Evolutionary conservation across 148 eudicot species (phyloP), one percentile per base, ranked within the genome.

Genomic region (Bassia scoparia): DNA sequence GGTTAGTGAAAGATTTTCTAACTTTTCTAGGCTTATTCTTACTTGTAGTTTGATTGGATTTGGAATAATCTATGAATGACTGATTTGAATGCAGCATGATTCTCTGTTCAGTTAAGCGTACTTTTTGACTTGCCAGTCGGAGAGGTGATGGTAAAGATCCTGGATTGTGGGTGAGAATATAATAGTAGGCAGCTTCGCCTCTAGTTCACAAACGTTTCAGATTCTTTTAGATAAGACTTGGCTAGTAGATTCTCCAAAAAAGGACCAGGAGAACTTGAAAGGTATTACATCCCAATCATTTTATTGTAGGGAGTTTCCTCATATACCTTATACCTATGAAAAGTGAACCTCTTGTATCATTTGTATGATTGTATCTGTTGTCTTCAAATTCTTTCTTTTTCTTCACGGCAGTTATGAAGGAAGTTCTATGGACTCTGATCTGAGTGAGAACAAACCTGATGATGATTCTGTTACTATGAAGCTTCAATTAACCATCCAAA

Each of bases 41-140:
- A n/a, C n/a, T n/a, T n/a, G n/a, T n/a, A n/a, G n/a, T n/a, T n/a
- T n/a, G n/a, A n/a, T n/a, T n/a, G n/a, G n/a, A n/a, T n/a, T n/a
- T n/a, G n/a, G n/a, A n/a, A n/a, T n/a, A n/a, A n/a, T n/a, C n/a
- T n/a, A n/a, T n/a, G n/a, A n/a, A n/a, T n/a, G n/a, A n/a, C n/a
- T n/a, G n/a, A n/a, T n/a, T n/a, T n/a, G n/a, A n/a, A n/a, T n/a
- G n/a, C n/a, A n/a, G n/a, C n/a, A n/a, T n/a, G n/a, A n/a, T n/a
- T n/a, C n/a, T n/a, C n/a, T n/a, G n/a, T n/a, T n/a, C n/a, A 85
- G 91, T 84, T 80, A 86, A 88, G 83, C 79, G 91, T 61, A 79
- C 82, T 50, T 86, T 73, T 77, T n/a, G 82, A 88, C 69, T 84
- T 89, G 77, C 78, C 78, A 65, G 71, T 73, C 2, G 87, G 67